Percentiles rank a stretch among this genome's conserved stretches.
These are phyloP conservation scores for Eucalyptus brandiana DNA, from an alignment of 345 rosid species.

Conservation along the genomic window DNA sequence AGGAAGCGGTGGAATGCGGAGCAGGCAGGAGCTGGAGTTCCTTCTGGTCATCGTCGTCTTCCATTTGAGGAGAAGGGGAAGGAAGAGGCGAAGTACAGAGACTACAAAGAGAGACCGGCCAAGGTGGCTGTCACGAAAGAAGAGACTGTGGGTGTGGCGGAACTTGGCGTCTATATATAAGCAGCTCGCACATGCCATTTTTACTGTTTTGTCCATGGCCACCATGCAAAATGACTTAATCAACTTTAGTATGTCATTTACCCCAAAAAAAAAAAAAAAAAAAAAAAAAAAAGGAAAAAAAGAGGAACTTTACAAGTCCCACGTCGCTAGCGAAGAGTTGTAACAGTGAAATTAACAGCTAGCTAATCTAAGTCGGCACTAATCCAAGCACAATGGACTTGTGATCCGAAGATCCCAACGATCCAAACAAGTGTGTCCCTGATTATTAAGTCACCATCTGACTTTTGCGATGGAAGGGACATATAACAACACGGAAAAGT, in stretches of 20 bases:
- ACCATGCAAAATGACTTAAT: constrained; percentile 7
- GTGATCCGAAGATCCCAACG: not conserved
- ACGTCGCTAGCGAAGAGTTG: not conserved
- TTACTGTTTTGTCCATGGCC: constrained; percentile 22
- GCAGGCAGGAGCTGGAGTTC: constrained; percentile 84
- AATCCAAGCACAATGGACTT: not conserved
- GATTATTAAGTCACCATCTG: not conserved
- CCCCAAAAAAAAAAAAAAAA: no score
- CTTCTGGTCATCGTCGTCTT: constrained; percentile 42
- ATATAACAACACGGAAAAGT: no score
- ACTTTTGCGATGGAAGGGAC: not conserved
- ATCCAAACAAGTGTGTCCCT: not conserved
- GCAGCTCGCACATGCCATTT: not conserved
- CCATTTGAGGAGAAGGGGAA: constrained; percentile 5
- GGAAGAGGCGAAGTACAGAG: not conserved
- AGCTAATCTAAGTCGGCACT: not conserved
- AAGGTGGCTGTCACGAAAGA: not conserved
- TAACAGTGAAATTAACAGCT: not conserved
- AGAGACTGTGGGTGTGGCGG: constrained; percentile 2
- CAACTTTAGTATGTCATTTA: not conserved
- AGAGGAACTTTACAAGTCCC: not conserved
- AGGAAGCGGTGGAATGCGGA: constrained; percentile 21
- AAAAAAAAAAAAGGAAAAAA: no score
- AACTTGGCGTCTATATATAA: constrained; percentile 12
- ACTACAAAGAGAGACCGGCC: not conserved